A percentile compares a stretch with the other conserved stretches of the same genome.
Evolutionary conservation across 2,329 filamentous ascomycete genomes (phyloP).

Genomic region (Ilyonectria destructans): DNA sequence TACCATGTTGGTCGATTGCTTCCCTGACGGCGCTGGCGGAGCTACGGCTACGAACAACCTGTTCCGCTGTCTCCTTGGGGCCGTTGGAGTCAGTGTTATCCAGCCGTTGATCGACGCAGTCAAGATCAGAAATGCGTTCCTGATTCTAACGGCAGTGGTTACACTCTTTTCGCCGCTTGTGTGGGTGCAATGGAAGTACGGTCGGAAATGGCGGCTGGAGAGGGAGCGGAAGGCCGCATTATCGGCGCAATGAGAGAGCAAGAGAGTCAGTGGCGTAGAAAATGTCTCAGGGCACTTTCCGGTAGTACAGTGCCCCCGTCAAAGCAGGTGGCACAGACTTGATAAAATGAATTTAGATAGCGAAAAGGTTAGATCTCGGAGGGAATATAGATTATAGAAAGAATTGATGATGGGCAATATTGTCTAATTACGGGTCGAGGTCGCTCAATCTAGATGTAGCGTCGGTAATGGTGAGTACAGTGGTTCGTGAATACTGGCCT

Average conservation of each 20-base stretch:
- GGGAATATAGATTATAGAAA: too few relatives aligned
- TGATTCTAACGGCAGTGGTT: conserved; percentile 14
- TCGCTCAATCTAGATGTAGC: too few relatives aligned
- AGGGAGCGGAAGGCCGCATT: background rate
- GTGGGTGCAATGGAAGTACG: conserved; percentile 20
- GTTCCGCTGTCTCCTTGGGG: conserved; percentile 50
- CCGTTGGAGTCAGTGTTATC: conserved; percentile 45
- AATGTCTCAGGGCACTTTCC: too few relatives aligned
- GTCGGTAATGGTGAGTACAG: too few relatives aligned
- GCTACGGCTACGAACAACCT: conserved; percentile 56
- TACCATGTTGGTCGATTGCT: conserved; percentile 54
- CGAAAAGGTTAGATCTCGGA: too few relatives aligned
- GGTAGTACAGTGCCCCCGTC: too few relatives aligned
- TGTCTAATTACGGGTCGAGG: too few relatives aligned
- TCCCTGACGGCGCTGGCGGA: conserved; percentile 51
- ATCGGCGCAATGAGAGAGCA: background rate
- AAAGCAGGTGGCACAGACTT: too few relatives aligned
- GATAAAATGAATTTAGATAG: too few relatives aligned
- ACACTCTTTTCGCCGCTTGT: conserved; percentile 13
- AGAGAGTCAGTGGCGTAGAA: too few relatives aligned
- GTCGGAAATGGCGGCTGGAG: conserved; percentile 11
- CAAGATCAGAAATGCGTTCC: conserved; percentile 17
- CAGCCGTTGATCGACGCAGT: conserved; percentile 32
- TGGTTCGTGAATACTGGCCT: too few relatives aligned
- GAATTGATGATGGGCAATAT: too few relatives aligned